phyloP scores from a whole-genome alignment of 768 basidiomycete genomes.

The Collybia nuda region DNA sequence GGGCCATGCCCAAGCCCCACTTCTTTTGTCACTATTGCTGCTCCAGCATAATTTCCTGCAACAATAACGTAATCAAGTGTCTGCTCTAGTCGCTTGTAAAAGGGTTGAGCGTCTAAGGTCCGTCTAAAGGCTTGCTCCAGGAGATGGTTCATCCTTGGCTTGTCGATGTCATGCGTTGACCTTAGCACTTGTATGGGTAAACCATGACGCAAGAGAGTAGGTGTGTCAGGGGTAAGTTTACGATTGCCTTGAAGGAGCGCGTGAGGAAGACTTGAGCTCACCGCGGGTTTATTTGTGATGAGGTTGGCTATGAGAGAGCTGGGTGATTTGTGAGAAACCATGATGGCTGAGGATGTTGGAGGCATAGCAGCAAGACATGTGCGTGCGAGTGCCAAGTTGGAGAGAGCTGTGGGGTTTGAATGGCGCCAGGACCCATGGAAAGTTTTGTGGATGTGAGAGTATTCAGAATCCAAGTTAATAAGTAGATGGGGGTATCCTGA shows the following conservation, averaged over 20 bases:
- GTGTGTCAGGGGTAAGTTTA: constrained; percentile 85
- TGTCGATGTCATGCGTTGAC: constrained; percentile 68
- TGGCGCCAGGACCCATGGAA: constrained; percentile 77
- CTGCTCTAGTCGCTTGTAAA: constrained; percentile 75
- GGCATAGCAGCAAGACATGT: constrained; percentile 94
- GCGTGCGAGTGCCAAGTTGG: constrained; percentile 82
- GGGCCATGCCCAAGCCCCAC: constrained; percentile 37
- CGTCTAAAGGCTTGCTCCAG: constrained; percentile 87
- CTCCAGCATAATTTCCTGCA: constrained; percentile 93
- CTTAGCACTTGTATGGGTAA: constrained; percentile 84
- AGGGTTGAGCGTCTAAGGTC: constrained; percentile 66
- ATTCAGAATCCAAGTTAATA: constrained; percentile 91
- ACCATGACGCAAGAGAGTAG: constrained; percentile 89
- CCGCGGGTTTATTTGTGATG: constrained; percentile 96
- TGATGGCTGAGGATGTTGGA: constrained; percentile 86
- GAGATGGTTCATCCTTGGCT: constrained; percentile 69
- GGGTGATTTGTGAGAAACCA: constrained; percentile 97
- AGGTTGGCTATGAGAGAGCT: constrained; percentile 95
- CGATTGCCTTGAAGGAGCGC: constrained; percentile 86
- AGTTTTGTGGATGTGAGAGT: constrained; percentile 78
- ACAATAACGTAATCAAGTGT: constrained; percentile 90
- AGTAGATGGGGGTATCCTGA: constrained; percentile 93
- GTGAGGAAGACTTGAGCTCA: constrained; percentile 93
- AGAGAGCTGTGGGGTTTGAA: constrained; percentile 81
- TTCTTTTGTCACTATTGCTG: constrained; percentile 87